Base-by-base conservation (phyloP, 163 green algal genomes). In the Coccomyxa subellipsoidea region DNA sequence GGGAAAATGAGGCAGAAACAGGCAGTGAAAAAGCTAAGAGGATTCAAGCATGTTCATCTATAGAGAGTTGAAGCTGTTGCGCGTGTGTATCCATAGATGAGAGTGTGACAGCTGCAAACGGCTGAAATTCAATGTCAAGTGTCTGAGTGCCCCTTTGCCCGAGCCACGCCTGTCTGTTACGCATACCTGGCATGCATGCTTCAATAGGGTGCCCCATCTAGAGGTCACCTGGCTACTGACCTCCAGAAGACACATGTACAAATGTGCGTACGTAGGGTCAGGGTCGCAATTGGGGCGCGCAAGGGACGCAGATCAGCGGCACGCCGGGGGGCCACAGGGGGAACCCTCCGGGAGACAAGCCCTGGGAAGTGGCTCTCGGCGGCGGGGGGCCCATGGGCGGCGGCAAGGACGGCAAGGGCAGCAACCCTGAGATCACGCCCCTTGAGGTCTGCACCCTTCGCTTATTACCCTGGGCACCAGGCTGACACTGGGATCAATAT, bases 341-440 rank as follows among this genome's bases (percentile, higher is more conserved):
- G 7, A 32, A 73, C n/a, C 21, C 66, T n/a, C 10, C 29, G 15
- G 27, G 66, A 34, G 66, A 73, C 29, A 34, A 32, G 29, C 66
- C 66, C 66, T 73, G 66, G 66, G 66, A 73, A 23, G 66, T 73
- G 29, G 29, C 66, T 23, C 66, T 73, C 66, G 66, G 66, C 32
- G 66, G 7, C 4, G 29, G 29, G 18, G 66, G 66, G 15, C 27
- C n/a, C 66, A 18, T 73, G 1, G 66, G n/a, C 66, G 66, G 29
- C 4, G 66, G 66, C 27, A 73, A 73, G 7, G 66, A 73, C 27
- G 29, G 66, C 66, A 73, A 73, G 66, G n/a, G 66, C 7, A n/a
- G n/a, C n/a, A 73, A 73, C n/a, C 29, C 66, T 35, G 66, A 73
- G 27, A 73, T 73, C 66, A 73, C 66, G 21, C 66, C 66, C n/a